Evolutionary conservation across 2,329 filamentous ascomycete genomes (phyloP).

Genomic region (Claviceps quebecensis): DNA sequence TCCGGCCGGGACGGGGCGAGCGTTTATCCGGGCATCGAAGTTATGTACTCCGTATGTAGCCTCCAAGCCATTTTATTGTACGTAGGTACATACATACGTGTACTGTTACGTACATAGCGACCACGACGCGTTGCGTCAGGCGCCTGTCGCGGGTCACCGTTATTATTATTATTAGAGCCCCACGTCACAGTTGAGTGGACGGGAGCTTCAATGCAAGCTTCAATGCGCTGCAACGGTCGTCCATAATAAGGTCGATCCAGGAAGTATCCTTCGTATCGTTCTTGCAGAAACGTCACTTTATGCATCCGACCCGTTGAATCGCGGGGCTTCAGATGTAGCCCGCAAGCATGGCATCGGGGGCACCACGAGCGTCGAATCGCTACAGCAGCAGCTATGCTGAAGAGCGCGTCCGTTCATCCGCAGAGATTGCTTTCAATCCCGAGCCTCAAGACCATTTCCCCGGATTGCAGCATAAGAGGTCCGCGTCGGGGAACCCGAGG

Average conservation of each 20-base stretch:
- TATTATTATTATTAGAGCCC: no score
- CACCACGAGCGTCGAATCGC: constrained; percentile 29
- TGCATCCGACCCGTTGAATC: background rate
- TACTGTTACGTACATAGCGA: no score
- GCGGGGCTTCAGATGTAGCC: constrained; percentile 21
- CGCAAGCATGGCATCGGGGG: constrained; percentile 27
- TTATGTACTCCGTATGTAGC: no score
- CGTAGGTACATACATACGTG: no score
- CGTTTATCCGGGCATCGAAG: constrained; percentile 1
- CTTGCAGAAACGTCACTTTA: background rate
- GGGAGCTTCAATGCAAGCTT: background rate
- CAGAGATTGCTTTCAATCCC: constrained; percentile 17
- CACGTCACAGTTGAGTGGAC: background rate
- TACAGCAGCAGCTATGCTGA: constrained; percentile 25
- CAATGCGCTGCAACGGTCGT: background rate
- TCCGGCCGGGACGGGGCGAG: background rate
- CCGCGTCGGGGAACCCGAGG: constrained; percentile 42
- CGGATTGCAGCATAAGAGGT: constrained; percentile 39
- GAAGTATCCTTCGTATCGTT: no score
- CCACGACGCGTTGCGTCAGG: background rate
- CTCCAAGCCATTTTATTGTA: no score
- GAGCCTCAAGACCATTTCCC: constrained; percentile 17
- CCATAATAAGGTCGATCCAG: background rate
- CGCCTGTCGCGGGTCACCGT: background rate
- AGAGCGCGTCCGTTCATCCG: constrained; percentile 22